A percentile compares a stretch with the other conserved stretches of the same genome.
Evolutionary conservation across 768 basidiomycete species (phyloP).

Genomic region (Agaricus blazei): DNA sequence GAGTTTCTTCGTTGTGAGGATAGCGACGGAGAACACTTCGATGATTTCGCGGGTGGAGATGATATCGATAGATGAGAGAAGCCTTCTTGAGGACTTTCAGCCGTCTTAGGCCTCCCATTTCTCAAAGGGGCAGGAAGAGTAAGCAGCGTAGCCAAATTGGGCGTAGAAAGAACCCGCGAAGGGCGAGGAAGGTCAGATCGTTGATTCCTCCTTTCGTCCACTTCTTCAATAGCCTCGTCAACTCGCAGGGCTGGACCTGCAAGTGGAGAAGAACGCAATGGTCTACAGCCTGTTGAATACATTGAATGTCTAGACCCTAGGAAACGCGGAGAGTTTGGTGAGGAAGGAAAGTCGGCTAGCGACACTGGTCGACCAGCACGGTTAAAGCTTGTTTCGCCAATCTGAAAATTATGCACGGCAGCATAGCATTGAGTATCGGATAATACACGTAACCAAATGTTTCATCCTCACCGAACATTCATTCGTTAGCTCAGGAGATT

Average conservation of each 20-base stretch:
- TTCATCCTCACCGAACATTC: neutral
- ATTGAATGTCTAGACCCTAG: conserved; percentile 12
- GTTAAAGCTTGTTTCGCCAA: neutral
- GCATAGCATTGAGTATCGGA: neutral
- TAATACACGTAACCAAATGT: neutral
- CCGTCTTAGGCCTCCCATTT: neutral
- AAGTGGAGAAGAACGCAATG: conserved; percentile 37
- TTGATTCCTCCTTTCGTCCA: conserved; percentile 3
- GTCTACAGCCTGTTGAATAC: conserved; percentile 18
- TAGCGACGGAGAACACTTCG: neutral
- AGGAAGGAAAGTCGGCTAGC: neutral
- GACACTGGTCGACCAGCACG: neutral
- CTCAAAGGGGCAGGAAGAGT: neutral
- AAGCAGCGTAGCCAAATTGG: conserved; percentile 14
- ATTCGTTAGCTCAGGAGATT: neutral
- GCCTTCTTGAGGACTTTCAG: neutral
- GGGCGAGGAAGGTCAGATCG: neutral
- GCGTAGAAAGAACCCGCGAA: conserved; percentile 12
- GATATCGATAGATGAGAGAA: neutral
- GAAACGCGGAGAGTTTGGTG: neutral
- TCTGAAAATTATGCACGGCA: neutral
- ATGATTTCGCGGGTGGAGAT: neutral
- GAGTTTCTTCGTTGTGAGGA: neutral
- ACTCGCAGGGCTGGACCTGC: conserved; percentile 31
- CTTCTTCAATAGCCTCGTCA: conserved; percentile 12